A percentile compares a stretch with the other conserved stretches of the same genome.
These are phyloP conservation scores for Salix caprea DNA, from an alignment of 345 rosid species.

Conservation along the genomic window DNA sequence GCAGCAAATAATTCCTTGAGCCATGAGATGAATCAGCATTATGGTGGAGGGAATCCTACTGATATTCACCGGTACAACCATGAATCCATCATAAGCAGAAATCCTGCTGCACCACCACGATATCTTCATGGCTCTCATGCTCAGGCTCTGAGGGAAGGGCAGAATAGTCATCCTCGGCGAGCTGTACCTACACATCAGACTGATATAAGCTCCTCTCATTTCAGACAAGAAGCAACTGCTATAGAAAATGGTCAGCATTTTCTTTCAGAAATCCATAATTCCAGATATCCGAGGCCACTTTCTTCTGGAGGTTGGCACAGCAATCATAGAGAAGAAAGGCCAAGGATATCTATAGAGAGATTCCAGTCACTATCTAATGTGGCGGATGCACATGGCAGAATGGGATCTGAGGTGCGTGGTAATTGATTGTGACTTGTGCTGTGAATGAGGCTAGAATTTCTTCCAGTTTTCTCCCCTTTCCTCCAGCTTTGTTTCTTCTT, in stretches of 20 bases:
- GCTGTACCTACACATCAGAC: background rate
- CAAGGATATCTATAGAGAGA: slow-evolving; percentile 25
- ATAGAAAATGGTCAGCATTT: slow-evolving; percentile 10
- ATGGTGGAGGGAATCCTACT: slow-evolving; percentile 14
- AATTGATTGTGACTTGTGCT: background rate
- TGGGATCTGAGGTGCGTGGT: slow-evolving; percentile 21
- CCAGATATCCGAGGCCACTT: slow-evolving; percentile 22
- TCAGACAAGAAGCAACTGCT: slow-evolving; percentile 8
- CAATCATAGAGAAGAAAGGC: slow-evolving; percentile 20
- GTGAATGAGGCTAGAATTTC: background rate
- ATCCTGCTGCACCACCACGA: slow-evolving; percentile 10
- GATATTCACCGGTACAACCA: slow-evolving; percentile 11
- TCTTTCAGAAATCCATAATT: slow-evolving; percentile 16
- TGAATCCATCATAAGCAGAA: slow-evolving; percentile 23
- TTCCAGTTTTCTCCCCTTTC: background rate
- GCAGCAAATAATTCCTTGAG: slow-evolving; percentile 18
- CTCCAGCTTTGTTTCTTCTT: background rate
- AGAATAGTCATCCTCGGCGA: background rate
- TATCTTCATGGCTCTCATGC: slow-evolving; percentile 7
- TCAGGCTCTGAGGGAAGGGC: background rate
- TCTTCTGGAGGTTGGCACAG: slow-evolving; percentile 24
- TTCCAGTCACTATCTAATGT: slow-evolving; percentile 14
- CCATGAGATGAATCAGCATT: slow-evolving; percentile 20
- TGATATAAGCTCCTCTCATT: background rate
- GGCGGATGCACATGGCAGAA: slow-evolving; percentile 9